Evolutionary conservation across 495 filamentous ascomycete species (phyloP).

Genomic region (Wilcoxina mikolae): DNA sequence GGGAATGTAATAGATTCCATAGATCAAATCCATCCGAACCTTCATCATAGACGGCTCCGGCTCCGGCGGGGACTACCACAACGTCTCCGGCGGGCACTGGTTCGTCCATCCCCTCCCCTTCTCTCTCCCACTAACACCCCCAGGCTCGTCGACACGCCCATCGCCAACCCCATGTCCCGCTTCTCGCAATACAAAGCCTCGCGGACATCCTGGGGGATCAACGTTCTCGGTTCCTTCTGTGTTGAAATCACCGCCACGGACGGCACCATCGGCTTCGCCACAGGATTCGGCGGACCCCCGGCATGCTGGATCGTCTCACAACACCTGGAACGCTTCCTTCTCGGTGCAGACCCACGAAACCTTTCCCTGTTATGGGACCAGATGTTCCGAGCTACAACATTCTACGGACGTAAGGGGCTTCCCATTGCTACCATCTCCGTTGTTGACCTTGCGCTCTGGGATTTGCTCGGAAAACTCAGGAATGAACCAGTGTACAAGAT

Average conservation of each 20-base stretch:
- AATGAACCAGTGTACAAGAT: slow-evolving; percentile 89
- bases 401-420: slow-evolving; percentile 85
- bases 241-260: slow-evolving; percentile 81
- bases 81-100: slow-evolving; percentile 85
- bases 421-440: slow-evolving; percentile 83
- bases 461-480: slow-evolving; percentile 74
- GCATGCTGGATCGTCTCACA: slow-evolving; percentile 85
- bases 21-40: slow-evolving; percentile 39
- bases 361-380: slow-evolving; percentile 83
- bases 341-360: slow-evolving; percentile 76
- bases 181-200: slow-evolving; percentile 79
- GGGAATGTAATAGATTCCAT: no score
- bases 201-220: slow-evolving; percentile 87
- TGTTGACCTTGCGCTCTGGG: slow-evolving; percentile 85
- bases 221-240: slow-evolving; percentile 83
- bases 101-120: slow-evolving; percentile 23
- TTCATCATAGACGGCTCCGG: slow-evolving; percentile 76
- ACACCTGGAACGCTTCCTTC: slow-evolving; percentile 80
- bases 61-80: slow-evolving; percentile 83
- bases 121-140: neutral
- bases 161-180: slow-evolving; percentile 77
- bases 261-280: slow-evolving; percentile 82
- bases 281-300: slow-evolving; percentile 79
- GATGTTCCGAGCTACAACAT: slow-evolving; percentile 91
- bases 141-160: slow-evolving; percentile 74